These are phyloP conservation scores for Brassica cretica DNA, from an alignment of 345 rosid species.

Conservation along the genomic window DNA sequence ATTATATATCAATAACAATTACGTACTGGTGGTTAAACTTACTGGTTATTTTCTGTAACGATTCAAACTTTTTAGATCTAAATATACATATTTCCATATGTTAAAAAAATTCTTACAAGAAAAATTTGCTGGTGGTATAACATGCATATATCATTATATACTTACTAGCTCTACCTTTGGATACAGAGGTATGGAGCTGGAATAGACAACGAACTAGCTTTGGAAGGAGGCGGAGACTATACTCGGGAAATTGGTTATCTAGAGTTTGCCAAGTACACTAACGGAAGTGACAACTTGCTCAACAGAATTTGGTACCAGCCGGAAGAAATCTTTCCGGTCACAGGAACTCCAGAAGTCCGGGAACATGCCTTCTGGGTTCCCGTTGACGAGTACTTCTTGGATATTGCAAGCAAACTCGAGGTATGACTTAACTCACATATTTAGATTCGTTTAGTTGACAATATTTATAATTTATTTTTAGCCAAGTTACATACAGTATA, in stretches of 20 bases:
- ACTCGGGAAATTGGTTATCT: conserved; percentile 63
- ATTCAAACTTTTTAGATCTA: not conserved
- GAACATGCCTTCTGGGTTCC: conserved; percentile 70
- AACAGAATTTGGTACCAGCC: conserved; percentile 78
- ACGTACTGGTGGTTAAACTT: not conserved
- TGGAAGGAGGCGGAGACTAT: conserved; percentile 70
- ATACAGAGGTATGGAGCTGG: conserved; percentile 65
- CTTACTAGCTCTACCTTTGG: not conserved
- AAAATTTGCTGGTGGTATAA: not conserved
- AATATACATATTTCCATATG: not conserved
- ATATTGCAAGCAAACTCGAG: conserved; percentile 49
- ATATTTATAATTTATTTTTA: not conserved
- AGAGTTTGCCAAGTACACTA: conserved; percentile 44
- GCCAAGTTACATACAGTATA: not conserved
- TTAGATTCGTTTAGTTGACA: not conserved
- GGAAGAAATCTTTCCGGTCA: conserved; percentile 65
- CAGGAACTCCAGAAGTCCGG: conserved; percentile 69
- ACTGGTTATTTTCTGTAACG: not conserved
- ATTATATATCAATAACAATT: not conserved
- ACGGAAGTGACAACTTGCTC: conserved; percentile 45
- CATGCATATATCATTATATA: not conserved
- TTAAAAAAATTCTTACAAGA: not conserved
- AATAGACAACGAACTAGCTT: conserved; percentile 48
- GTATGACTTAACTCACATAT: conserved; percentile 28
- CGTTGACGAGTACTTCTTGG: conserved; percentile 47